These are phyloP conservation scores for Colletotrichum sp. DNA, from an alignment of 2,329 filamentous ascomycete species.

Conservation along the genomic window DNA sequence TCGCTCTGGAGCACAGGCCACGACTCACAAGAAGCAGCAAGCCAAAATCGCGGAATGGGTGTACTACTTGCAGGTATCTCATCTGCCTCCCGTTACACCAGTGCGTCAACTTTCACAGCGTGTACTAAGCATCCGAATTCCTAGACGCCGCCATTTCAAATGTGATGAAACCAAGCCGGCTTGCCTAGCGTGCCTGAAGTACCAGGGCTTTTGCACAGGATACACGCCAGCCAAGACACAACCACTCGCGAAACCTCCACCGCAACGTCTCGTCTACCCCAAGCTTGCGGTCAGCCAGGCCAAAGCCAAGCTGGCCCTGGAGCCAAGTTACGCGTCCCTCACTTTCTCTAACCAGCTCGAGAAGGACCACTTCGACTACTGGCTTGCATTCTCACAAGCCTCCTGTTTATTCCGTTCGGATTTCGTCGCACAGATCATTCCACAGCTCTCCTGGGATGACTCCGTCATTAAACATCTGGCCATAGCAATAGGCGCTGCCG, in stretches of 20 bases:
- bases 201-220: not conserved
- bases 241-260: not conserved
- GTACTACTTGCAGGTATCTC: slow-evolving; percentile 7
- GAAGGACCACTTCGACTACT: slow-evolving; percentile 6
- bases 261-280: not conserved
- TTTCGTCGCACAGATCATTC: slow-evolving; percentile 14
- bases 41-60: not conserved
- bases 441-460: slow-evolving; percentile 10
- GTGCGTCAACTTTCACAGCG: not conserved
- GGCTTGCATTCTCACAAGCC: not conserved
- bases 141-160: not conserved
- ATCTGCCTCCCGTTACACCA: not conserved
- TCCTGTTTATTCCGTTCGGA: not conserved
- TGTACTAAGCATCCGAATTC: rapidly evolving
- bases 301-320: not conserved
- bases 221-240: not conserved
- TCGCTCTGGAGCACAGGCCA: not conserved
- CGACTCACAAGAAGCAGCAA: not conserved
- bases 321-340: not conserved
- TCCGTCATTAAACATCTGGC: slow-evolving; percentile 38
- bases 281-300: not conserved
- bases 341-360: slow-evolving; percentile 6
- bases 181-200: slow-evolving; percentile 5
- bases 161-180: slow-evolving; percentile 10
- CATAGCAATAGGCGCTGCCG: slow-evolving; percentile 41